Evolutionary conservation across 176 grass and related monocot genomes (phyloP).

Genomic region (Hsuehochloa calcarea): DNA sequence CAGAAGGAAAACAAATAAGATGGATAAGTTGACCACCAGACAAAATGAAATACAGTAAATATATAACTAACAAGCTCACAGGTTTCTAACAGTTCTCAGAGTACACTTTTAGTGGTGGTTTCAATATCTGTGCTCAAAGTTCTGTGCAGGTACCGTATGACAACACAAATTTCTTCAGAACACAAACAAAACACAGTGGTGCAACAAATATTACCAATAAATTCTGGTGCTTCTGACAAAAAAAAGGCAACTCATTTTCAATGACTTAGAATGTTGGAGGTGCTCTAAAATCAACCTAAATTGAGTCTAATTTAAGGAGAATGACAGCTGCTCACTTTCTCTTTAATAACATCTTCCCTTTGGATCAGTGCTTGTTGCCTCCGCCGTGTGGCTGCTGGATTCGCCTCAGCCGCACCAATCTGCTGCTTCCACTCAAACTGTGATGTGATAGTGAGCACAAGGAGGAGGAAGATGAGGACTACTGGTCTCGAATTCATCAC

Average conservation of each 20-base stretch:
- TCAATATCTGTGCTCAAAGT: background rate
- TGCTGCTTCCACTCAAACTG: conserved; percentile 91
- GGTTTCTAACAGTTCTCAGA: background rate
- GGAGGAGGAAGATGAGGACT: conserved; percentile 65
- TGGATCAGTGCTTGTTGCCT: conserved; percentile 34
- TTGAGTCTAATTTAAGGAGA: background rate
- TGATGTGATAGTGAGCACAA: conserved; percentile 68
- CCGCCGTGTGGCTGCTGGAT: conserved; percentile 37
- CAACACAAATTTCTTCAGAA: background rate
- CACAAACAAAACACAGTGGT: background rate
- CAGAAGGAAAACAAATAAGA: background rate
- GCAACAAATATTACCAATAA: background rate
- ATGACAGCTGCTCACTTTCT: conserved; percentile 45
- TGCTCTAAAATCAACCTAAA: background rate
- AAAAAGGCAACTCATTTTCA: background rate
- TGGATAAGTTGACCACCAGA: background rate
- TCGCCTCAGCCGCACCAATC: conserved; percentile 54
- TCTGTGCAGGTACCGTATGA: background rate
- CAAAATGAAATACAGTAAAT: background rate
- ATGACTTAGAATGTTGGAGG: background rate
- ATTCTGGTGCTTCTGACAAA: background rate
- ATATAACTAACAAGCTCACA: background rate
- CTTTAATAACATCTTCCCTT: conserved; percentile 72
- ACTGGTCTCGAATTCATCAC: conserved; percentile 60
- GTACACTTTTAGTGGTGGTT: background rate